A percentile compares a stretch with the other conserved stretches of the same genome.
Evolutionary conservation across 2,329 filamentous ascomycete species (phyloP).

Genomic region (Escovopsis sp.): DNA sequence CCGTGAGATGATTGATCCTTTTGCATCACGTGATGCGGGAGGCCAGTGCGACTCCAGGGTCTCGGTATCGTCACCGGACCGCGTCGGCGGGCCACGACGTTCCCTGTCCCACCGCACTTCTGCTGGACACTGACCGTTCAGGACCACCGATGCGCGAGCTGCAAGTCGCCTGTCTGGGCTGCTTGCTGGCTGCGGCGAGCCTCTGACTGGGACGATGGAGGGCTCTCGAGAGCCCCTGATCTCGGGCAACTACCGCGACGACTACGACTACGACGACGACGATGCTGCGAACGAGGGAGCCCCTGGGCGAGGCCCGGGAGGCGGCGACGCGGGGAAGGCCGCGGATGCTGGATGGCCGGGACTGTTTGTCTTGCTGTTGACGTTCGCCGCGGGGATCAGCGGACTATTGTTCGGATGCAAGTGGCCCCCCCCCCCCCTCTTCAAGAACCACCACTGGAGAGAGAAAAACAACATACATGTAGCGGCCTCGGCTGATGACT

Average conservation of each 20-base stretch:
- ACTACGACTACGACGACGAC: conserved; percentile 17
- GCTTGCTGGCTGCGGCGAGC: not conserved
- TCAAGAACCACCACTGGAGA: no score
- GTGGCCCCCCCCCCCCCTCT: conserved; percentile 12
- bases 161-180: not conserved
- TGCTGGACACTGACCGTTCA: not conserved
- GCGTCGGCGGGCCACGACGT: not conserved
- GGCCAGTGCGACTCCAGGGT: no score
- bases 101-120: not conserved
- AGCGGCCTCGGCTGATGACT: no score
- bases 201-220: conserved; percentile 15
- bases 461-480: no score
- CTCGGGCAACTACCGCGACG: conserved; percentile 11
- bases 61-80: not conserved
- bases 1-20: no score
- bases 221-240: conserved; percentile 26
- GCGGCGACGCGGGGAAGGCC: conserved; percentile 14
- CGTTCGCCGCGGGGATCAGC: conserved; percentile 50
- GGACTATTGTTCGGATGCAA: conserved; percentile 54
- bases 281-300: conserved; percentile 9
- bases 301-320: conserved; percentile 2
- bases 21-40: no score
- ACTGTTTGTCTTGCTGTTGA: conserved; percentile 45
- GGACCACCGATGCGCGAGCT: not conserved
- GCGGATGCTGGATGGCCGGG: conserved; percentile 20